Evolutionary conservation across 352 stramenopile genomes (phyloP).

Genomic region (Globisporangium nodosum): DNA sequence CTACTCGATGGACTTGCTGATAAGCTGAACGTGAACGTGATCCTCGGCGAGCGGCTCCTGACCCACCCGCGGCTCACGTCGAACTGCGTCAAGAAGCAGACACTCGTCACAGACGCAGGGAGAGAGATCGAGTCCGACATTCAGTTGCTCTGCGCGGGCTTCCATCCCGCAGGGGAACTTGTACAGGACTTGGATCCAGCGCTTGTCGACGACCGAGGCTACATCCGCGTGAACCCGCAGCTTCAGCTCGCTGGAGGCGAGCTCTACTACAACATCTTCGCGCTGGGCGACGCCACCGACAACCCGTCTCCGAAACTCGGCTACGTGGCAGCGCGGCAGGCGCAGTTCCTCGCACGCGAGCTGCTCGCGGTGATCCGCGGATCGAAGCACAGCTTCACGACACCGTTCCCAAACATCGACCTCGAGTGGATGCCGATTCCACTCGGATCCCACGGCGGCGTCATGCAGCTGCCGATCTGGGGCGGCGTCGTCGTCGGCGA

Average conservation of each 20-base stretch:
- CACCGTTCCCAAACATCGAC: conserved; percentile 17
- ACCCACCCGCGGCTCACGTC: conserved; percentile 18
- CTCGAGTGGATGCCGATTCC: conserved; percentile 31
- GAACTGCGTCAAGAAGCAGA: conserved; percentile 25
- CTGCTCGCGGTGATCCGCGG: not conserved
- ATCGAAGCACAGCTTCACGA: conserved; percentile 1
- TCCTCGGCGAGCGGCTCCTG: conserved; percentile 40
- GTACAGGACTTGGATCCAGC: conserved; percentile 32
- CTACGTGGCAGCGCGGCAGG: conserved; percentile 31
- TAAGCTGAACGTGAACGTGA: conserved; percentile 37
- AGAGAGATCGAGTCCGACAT: conserved; percentile 39
- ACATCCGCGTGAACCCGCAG: conserved; percentile 38
- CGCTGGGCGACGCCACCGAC: conserved; percentile 47
- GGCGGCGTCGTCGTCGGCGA: conserved; percentile 47
- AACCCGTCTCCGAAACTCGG: conserved; percentile 39
- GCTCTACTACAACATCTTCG: conserved; percentile 43
- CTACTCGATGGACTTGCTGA: conserved; percentile 26
- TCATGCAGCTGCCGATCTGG: conserved; percentile 44
- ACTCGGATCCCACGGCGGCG: conserved; percentile 46
- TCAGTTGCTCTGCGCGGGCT: conserved; percentile 36
- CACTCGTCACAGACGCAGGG: conserved; percentile 33
- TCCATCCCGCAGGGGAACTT: conserved; percentile 14
- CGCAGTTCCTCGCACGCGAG: conserved; percentile 11
- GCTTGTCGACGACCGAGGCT: conserved; percentile 25
- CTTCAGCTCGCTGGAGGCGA: conserved; percentile 34